A percentile compares a stretch with the other conserved stretches of the same genome.
Evolutionary conservation across 2,329 filamentous ascomycete genomes (phyloP).

Genomic region (Meredithiella fracta): DNA sequence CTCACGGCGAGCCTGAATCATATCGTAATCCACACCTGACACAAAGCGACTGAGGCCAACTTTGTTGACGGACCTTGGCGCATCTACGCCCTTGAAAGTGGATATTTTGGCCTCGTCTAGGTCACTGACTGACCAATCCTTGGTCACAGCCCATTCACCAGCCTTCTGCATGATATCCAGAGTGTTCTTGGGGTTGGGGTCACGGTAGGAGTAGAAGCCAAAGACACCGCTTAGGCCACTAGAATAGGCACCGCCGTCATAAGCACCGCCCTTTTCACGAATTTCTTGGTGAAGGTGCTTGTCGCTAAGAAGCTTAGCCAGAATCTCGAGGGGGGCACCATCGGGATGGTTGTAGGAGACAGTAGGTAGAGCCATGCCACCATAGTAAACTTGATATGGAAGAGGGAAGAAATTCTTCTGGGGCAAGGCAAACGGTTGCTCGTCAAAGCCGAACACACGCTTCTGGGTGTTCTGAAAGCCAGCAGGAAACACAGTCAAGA

Average conservation of each 20-base stretch:
- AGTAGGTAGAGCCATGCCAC: conserved; percentile 64
- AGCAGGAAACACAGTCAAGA: conserved; percentile 23
- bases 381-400: conserved; percentile 95
- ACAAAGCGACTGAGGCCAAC: conserved; percentile 81
- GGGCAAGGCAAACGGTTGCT: conserved; percentile 6
- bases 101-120: conserved; percentile 92
- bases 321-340: conserved; percentile 68
- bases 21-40: conserved; percentile 68
- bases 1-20: conserved; percentile 73
- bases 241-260: conserved; percentile 79
- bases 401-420: conserved; percentile 79
- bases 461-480: conserved; percentile 2
- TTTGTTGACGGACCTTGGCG: conserved; percentile 68
- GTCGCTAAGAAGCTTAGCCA: conserved; percentile 84
- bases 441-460: conserved; percentile 8
- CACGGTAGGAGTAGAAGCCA: conserved; percentile 90
- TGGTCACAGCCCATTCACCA: conserved; percentile 67
- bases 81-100: conserved; percentile 83
- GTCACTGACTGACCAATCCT: conserved; percentile 66
- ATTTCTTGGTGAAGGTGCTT: conserved; percentile 96
- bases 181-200: conserved; percentile 84
- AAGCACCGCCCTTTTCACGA: conserved; percentile 91
- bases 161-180: conserved; percentile 69
- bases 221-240: conserved; percentile 70
- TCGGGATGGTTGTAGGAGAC: conserved; percentile 63